phyloP scores from a whole-genome alignment of 805 yeast genomes.

The Diddensiella caesifluorescens region DNA sequence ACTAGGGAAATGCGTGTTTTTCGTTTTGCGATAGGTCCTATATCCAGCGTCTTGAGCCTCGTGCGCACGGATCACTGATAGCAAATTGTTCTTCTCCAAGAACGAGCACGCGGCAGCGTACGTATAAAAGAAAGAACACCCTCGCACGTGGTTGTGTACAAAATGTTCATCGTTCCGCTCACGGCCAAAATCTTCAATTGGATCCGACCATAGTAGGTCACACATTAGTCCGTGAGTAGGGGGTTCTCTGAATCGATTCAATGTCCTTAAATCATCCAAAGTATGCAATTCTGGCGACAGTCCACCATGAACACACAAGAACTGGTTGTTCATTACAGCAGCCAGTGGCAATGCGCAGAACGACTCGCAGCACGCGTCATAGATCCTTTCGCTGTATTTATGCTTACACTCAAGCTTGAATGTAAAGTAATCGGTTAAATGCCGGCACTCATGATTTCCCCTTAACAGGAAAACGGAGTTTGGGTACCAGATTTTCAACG shows the following conservation, averaged over 20 bases:
- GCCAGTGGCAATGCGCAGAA: conserved; percentile 88
- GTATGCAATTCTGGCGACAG: conserved; percentile 76
- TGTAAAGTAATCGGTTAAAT: conserved; percentile 89
- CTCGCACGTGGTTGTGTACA: conserved; percentile 69
- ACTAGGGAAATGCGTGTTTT: conserved; percentile 81
- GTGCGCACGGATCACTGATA: conserved; percentile 90
- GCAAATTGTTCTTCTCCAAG: conserved; percentile 66
- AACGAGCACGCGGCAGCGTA: conserved; percentile 78
- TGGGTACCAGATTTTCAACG: conserved; percentile 74
- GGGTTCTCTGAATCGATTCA: conserved; percentile 84
- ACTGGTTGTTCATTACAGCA: conserved; percentile 89
- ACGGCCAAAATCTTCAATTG: conserved; percentile 80
- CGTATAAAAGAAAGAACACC: conserved; percentile 88
- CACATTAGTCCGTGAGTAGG: conserved; percentile 93
- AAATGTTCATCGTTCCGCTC: conserved; percentile 41
- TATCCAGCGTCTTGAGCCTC: conserved; percentile 98
- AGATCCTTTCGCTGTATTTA: conserved; percentile 63
- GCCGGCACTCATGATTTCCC: conserved; percentile 94
- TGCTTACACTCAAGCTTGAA: conserved; percentile 86
- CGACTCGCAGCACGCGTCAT: conserved; percentile 67
- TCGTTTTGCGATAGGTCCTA: conserved; percentile 84
- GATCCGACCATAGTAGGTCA: conserved; percentile 95
- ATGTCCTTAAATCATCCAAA: conserved; percentile 58
- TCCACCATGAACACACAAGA: conserved; percentile 96
- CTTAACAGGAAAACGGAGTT: conserved; percentile 71